Evolutionary conservation across 768 basidiomycete species (phyloP), one percentile per base, ranked within the genome.

Genomic region (Kwoniella bestiolae): DNA sequence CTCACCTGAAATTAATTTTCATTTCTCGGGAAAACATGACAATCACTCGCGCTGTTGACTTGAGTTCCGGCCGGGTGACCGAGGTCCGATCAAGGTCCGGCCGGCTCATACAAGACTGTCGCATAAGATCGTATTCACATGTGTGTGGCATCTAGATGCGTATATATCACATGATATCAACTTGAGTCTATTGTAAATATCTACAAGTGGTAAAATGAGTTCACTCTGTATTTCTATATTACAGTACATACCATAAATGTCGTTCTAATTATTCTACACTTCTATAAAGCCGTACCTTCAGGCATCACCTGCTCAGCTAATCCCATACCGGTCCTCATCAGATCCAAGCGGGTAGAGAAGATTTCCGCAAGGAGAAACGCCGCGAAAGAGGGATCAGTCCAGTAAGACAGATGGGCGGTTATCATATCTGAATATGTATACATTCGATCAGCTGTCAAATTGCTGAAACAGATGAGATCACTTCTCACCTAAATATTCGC

Each of bases 301-400:
- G 68, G 71, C 62, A 75, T 50, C 8, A 63, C 45, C 50, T 72
- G 67, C n/a, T 69, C 57, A 32, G 79, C 75, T 46, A 80, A 53
- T 9, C 79, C 80, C 71, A 83, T 69, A 5, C 82, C 81, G 2
- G 82, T 83, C 44, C 83, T 63, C 55, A 80, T 60, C 51, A 82
- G 62, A 64, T 83, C 83, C 38, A 70, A 49, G 11, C 69, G 56
- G 3, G 72, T 82, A 5, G 82, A 82, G 58, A 82, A 83, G 3
- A 81, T 81, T 64, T 83, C 83, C 31, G 82, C 79, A 25, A 83
- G 67, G 16, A 83, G 65, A 66, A 83, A 83, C 0, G 83, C 79
- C 16, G 82, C 82, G 49, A 83, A 79, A 25, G 79, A 81, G 5
- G 79, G 65, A 58, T 83, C 82, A 3, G 76, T 69, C 83, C 83